Evolutionary conservation across 1,284 basidiomycete genomes (phyloP).

Genomic region (Fomitopsis palustris): DNA sequence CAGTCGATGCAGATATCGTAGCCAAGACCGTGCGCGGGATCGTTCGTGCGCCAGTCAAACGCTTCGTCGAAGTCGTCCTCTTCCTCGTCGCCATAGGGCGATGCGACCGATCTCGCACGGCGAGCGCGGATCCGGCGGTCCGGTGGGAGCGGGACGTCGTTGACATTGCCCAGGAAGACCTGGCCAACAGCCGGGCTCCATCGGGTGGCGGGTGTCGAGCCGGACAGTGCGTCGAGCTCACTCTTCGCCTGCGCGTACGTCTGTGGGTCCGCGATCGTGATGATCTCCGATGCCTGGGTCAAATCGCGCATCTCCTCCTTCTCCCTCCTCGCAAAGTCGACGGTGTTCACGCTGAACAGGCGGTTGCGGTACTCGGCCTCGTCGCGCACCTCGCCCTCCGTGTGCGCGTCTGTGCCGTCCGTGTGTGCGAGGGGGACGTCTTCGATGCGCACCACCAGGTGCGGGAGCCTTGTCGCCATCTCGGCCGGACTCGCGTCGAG

Average conservation of each 20-base stretch:
- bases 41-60: conserved; percentile 56
- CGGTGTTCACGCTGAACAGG: conserved; percentile 47
- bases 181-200: conserved; percentile 59
- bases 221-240: conserved; percentile 20
- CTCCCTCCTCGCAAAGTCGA: conserved; percentile 76
- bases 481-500: conserved; percentile 60
- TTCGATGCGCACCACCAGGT: conserved; percentile 40
- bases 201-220: conserved; percentile 36
- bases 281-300: conserved; percentile 76
- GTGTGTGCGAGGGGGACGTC: conserved; percentile 25
- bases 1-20: conserved; percentile 87
- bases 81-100: conserved; percentile 14
- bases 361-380: conserved; percentile 24
- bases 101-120: conserved; percentile 9
- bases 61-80: conserved; percentile 36
- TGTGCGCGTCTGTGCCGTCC: conserved; percentile 28
- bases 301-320: conserved; percentile 88
- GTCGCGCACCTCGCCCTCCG: conserved; percentile 19
- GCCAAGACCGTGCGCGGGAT: conserved; percentile 56
- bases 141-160: conserved; percentile 61
- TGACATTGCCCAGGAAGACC: conserved; percentile 74
- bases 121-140: conserved; percentile 25
- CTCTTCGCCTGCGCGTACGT: conserved; percentile 7
- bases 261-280: conserved; percentile 13
- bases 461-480: conserved; percentile 41